Evolutionary conservation across 2,329 filamentous ascomycete genomes (phyloP), one percentile per base, ranked within the genome.

Genomic region (Arachnomyces sp.): DNA sequence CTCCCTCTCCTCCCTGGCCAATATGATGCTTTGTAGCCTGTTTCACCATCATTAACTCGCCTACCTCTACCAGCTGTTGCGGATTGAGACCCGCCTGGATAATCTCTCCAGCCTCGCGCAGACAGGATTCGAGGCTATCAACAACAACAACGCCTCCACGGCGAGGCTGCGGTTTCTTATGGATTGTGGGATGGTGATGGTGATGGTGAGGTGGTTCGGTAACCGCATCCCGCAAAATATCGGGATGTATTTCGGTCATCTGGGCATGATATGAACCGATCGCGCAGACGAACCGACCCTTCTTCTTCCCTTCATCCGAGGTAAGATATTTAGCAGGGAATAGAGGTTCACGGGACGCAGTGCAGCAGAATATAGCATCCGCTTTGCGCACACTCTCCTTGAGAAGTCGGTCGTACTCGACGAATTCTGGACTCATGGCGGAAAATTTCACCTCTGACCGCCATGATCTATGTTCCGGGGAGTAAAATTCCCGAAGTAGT

Each of bases 361-460:
- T 94, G 49, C 86, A 94, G 65, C 86, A 90, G 65, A 94, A 92
- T 29, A 96, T 83, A 7, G 84, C 82, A 52, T 92, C 85, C 0
- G 84, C 77, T 7, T 76, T 76, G 29, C 59, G 58, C 12, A 95
- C 70, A 36, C 86, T 77, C 29, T 82, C 76, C 52, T 82, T 81
- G 28, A 88, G 63, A 14, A 92, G 66, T 1, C 85, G 68, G 2
- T 68, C 61, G 53, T 79, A 81, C 49, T 81, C 89, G 41, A 74
- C 77, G 49, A 90, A 90, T 1, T 74, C 71, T 0, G 79, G 80
- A 4, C 84, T 89, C 28, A 81, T 60, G 34, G 78, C 73, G 25
- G 76, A 76, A 52, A 92, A 89, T 50, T 85, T 81, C 17, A 80
- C 71, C 30, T 75, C 64, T 0, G 63, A 54, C 71, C 81, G 83